A percentile compares a stretch with the other conserved stretches of the same genome.
These are phyloP conservation scores for Russula sp. DNA, from an alignment of 768 basidiomycete species.

Conservation along the genomic window DNA sequence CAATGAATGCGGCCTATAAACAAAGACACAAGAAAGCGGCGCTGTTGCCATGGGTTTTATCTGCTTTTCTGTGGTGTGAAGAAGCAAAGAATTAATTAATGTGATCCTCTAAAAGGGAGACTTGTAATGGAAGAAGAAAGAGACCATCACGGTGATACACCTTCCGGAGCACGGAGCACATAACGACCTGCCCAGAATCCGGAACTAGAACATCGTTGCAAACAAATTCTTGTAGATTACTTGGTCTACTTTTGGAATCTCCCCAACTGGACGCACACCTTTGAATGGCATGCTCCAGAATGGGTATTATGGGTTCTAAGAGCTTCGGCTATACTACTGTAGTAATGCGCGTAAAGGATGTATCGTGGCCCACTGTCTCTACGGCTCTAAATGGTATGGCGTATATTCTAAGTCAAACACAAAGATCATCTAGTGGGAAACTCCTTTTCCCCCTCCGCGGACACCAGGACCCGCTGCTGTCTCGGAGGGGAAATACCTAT, in stretches of 20 bases:
- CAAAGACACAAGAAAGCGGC: not conserved
- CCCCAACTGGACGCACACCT: too few species aligned
- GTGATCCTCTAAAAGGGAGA: not conserved
- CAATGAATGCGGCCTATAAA: not conserved
- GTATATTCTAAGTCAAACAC: constrained; percentile 10
- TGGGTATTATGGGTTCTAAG: too few species aligned
- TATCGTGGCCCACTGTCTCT: not conserved
- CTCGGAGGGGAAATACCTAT: constrained; percentile 5
- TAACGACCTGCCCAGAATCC: too few species aligned
- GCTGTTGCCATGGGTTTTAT: not conserved
- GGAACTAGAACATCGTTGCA: too few species aligned
- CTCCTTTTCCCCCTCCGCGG: constrained; percentile 1
- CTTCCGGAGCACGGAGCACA: too few species aligned
- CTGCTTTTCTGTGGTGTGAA: not conserved
- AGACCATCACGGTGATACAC: not conserved
- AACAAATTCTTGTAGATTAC: too few species aligned
- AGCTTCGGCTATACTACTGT: not conserved
- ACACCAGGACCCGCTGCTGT: constrained; percentile 14
- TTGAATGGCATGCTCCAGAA: too few species aligned
- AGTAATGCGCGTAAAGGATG: not conserved
- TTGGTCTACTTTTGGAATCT: too few species aligned
- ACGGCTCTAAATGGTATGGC: constrained; percentile 9
- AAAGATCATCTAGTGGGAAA: constrained; percentile 2
- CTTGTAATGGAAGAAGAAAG: not conserved
- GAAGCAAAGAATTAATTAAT: not conserved